Evolutionary conservation across 164 flowering plant species (phyloP).

Genomic region (Aristolochia californica): DNA sequence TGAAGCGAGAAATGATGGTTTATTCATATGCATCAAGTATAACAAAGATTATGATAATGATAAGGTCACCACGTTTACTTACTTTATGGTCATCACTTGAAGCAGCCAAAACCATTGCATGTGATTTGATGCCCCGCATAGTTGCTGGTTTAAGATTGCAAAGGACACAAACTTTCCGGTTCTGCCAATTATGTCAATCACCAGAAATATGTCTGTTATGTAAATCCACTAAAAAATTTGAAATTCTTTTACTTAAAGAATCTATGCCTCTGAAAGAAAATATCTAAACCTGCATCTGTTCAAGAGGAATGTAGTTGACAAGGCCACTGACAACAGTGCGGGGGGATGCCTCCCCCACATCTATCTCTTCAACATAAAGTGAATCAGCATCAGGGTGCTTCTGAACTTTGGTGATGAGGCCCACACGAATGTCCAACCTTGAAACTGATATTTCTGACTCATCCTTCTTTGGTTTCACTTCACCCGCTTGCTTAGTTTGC

Average conservation of each 20-base stretch:
- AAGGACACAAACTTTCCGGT: constrained; percentile 88
- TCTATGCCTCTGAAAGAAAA: neutral
- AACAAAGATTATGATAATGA: neutral
- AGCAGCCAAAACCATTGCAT: constrained; percentile 95
- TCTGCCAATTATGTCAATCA: constrained; percentile 28
- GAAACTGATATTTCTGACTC: constrained; percentile 58
- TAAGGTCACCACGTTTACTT: constrained; percentile 8
- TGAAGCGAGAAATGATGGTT: neutral
- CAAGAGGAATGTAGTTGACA: constrained; percentile 81
- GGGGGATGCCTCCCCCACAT: constrained; percentile 68
- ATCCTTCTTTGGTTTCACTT: constrained; percentile 29
- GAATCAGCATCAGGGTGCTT: constrained; percentile 97
- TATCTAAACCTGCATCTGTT: constrained; percentile 76
- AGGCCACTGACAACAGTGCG: constrained; percentile 96
- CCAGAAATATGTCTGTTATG: neutral
- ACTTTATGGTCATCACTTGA: constrained; percentile 65
- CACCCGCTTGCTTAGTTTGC: constrained; percentile 39
- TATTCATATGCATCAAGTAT: neutral
- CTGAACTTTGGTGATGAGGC: constrained; percentile 65
- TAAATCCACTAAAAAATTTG: neutral
- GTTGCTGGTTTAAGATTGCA: constrained; percentile 93
- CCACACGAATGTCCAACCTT: constrained; percentile 92
- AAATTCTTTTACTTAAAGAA: neutral
- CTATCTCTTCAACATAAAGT: constrained; percentile 92
- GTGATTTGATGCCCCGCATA: constrained; percentile 92